A percentile compares a stretch with the other conserved stretches of the same genome.
Evolutionary conservation across 306 rosid species (phyloP).

Genomic region (Cucurbita moschata): DNA sequence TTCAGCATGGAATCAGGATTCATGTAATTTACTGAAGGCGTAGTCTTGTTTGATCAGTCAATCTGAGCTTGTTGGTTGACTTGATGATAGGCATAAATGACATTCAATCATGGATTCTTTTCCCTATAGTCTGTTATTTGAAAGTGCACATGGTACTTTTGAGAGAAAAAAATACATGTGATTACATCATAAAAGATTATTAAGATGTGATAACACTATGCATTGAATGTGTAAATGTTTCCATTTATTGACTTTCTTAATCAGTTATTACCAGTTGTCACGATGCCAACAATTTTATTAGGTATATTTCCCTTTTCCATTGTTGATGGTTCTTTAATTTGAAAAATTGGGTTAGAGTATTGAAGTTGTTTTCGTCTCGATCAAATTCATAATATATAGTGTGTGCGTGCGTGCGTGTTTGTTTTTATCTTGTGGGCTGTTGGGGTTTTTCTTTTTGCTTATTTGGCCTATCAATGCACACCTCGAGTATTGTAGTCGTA

Average conservation of each 20-base stretch:
- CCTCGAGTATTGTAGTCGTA: background rate
- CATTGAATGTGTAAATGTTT: background rate
- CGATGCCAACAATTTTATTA: background rate
- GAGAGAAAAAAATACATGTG: background rate
- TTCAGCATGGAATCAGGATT: background rate
- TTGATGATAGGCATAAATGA: background rate
- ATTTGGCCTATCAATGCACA: background rate
- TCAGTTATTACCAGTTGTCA: background rate
- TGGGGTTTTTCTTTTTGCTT: background rate
- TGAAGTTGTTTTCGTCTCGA: background rate
- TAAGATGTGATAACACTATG: background rate
- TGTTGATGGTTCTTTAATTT: background rate
- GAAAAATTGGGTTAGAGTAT: background rate
- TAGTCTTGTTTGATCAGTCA: background rate
- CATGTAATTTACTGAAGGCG: background rate
- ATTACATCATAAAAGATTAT: background rate
- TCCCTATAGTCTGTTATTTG: background rate
- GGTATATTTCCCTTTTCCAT: background rate
- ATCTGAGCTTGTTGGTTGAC: background rate
- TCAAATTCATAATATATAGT: background rate
- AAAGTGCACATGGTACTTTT: background rate
- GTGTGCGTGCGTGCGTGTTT: background rate
- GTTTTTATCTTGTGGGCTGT: background rate
- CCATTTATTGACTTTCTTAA: background rate
- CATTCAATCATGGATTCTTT: background rate